Percentiles rank a stretch among this genome's conserved stretches.
phyloP scores from a whole-genome alignment of 2,329 filamentous ascomycete genomes.

The Salinomyces thailandicus region DNA sequence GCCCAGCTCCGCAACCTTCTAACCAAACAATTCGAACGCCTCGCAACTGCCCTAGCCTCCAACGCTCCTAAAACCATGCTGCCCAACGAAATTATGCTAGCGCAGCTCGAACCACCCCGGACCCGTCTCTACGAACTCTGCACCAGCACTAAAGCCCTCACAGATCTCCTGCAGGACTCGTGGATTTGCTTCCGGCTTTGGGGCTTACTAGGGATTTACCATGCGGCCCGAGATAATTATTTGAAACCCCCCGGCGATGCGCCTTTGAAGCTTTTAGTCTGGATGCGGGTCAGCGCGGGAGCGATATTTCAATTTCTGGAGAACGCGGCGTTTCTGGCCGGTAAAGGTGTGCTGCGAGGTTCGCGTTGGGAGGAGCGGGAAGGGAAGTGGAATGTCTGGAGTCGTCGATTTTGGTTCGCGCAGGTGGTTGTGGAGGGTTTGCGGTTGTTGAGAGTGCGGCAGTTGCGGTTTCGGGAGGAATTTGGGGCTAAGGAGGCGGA shows the following conservation, averaged over 20 bases:
- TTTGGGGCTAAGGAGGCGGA: conserved; percentile 26
- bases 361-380: conserved; percentile 35
- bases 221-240: conserved; percentile 46
- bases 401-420: conserved; percentile 67
- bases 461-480: conserved; percentile 29
- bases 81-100: conserved; percentile 33
- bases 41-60: conserved; percentile 28
- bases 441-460: conserved; percentile 42
- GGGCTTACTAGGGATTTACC: conserved; percentile 63
- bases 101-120: conserved; percentile 27
- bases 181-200: conserved; percentile 67
- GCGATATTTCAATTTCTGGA: conserved; percentile 68
- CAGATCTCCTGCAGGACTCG: conserved; percentile 57
- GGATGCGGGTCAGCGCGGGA: conserved; percentile 58
- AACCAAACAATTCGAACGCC: conserved; percentile 23
- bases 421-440: conserved; percentile 69
- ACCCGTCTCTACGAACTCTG: conserved; percentile 24
- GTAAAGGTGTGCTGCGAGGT: conserved; percentile 55
- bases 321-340: conserved; percentile 67
- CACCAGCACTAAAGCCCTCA: conserved; percentile 39
- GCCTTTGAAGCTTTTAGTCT: conserved; percentile 45
- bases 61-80: conserved; percentile 31
- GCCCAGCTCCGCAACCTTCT: conserved; percentile 31
- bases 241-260: conserved; percentile 31
- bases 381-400: conserved; percentile 56